These are phyloP conservation scores for Fusarium mundagurra DNA, from an alignment of 2,329 filamentous ascomycete genomes.

Conservation along the genomic window DNA sequence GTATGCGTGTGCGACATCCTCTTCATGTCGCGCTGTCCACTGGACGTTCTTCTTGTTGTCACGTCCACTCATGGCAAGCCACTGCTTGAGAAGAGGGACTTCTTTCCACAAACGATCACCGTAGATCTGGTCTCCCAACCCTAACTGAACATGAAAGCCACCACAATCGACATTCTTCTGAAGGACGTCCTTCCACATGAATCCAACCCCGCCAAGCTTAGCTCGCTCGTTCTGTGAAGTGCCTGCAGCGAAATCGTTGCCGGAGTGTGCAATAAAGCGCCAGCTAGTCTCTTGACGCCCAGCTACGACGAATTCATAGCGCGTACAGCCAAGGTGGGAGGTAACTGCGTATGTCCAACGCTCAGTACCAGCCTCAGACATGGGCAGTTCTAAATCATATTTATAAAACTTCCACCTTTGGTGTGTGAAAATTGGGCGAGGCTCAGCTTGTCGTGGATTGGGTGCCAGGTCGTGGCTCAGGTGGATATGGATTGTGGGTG, in stretches of 20 bases:
- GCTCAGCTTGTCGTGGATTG: constrained; percentile 86
- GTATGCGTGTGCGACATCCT: constrained; percentile 95
- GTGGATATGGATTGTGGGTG: constrained; percentile 95
- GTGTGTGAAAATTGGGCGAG: constrained; percentile 85
- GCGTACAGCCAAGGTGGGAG: constrained; percentile 95
- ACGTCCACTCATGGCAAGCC: constrained; percentile 91
- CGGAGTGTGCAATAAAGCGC: constrained; percentile 95
- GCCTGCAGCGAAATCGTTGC: constrained; percentile 92
- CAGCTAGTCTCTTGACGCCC: constrained; percentile 90
- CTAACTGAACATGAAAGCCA: constrained; percentile 93
- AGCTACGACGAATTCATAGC: constrained; percentile 96
- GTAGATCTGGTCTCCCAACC: constrained; percentile 93
- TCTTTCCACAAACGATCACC: constrained; percentile 97
- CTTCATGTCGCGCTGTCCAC: constrained; percentile 95
- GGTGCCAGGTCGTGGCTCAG: constrained; percentile 90
- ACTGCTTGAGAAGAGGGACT: constrained; percentile 91
- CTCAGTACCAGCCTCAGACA: constrained; percentile 80
- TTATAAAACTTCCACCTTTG: constrained; percentile 96
- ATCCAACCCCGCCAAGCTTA: constrained; percentile 86
- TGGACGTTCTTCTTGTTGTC: constrained; percentile 89
- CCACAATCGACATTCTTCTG: constrained; percentile 97
- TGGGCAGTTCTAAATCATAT: constrained; percentile 89
- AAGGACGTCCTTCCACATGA: constrained; percentile 99
- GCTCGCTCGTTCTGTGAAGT: constrained; percentile 87
- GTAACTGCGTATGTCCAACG: constrained; percentile 99